phyloP scores from a whole-genome alignment of 2,329 filamentous ascomycete species.

The Emergomyces pasteurianus region DNA sequence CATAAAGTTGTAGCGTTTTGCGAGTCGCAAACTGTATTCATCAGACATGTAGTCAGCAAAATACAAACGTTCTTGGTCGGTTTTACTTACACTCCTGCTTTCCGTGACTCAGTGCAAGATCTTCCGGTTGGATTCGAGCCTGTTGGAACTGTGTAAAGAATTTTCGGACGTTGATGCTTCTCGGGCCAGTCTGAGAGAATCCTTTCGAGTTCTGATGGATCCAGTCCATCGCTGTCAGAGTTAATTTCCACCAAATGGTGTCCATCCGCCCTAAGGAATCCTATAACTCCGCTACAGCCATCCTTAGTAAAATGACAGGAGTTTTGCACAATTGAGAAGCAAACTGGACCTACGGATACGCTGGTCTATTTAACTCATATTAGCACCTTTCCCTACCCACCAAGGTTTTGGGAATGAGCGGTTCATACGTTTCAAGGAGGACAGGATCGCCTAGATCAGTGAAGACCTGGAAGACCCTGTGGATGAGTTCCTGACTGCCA shows the following conservation, averaged over 20 bases:
- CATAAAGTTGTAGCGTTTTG: neutral
- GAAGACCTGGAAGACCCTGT: slow-evolving; percentile 3
- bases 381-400: neutral
- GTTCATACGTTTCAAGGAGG: neutral
- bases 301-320: neutral
- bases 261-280: neutral
- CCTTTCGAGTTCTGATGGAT: neutral
- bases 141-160: neutral
- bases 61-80: neutral
- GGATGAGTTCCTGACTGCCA: slow-evolving; percentile 2
- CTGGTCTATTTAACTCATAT: neutral
- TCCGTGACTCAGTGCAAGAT: neutral
- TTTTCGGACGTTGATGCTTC: neutral
- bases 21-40: neutral
- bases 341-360: neutral
- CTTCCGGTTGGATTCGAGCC: neutral
- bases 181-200: neutral
- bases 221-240: neutral
- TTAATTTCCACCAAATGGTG: neutral
- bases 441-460: slow-evolving; percentile 1
- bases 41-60: neutral
- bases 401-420: neutral
- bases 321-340: neutral
- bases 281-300: neutral
- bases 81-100: neutral